Percentiles rank a stretch among this genome's conserved stretches.
Conservation (phyloP, 352 stramenopile genomes). For the Pythium vanterpoolii region DNA sequence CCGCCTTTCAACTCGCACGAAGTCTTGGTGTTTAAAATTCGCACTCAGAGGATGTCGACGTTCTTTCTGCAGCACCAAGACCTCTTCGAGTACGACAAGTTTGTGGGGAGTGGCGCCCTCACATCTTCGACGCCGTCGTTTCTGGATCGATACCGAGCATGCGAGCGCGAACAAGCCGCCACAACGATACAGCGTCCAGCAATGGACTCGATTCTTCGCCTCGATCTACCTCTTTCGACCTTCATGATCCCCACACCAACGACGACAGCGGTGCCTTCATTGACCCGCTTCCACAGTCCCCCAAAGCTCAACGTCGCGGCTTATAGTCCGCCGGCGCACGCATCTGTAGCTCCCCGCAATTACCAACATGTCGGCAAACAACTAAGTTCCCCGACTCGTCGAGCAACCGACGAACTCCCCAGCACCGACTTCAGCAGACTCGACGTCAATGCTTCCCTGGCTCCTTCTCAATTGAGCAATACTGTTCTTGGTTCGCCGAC, state of each 20-base stretch:
- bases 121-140: constrained; percentile 29
- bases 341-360: not conserved
- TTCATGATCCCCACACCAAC: not conserved
- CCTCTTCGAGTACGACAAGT: constrained; percentile 66
- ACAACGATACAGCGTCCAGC: not conserved
- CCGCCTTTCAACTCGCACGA: not conserved
- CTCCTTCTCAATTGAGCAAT: not conserved
- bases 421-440: not conserved
- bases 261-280: not conserved
- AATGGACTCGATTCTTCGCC: not conserved
- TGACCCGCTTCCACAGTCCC: not conserved
- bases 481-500: not conserved
- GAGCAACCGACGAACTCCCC: not conserved
- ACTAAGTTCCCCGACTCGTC: not conserved
- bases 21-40: not conserved
- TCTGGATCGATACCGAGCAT: constrained; percentile 45
- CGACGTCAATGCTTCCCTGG: not conserved
- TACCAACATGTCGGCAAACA: not conserved
- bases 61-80: constrained; percentile 66
- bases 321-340: not conserved
- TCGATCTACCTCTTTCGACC: not conserved
- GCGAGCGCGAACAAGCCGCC: constrained; percentile 27
- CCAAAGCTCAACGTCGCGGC: too few relatives aligned
- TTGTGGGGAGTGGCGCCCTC: constrained; percentile 26
- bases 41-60: constrained; percentile 6